Percentiles rank a stretch among this genome's conserved stretches.
phyloP scores from a whole-genome alignment of 148 eudicot genomes.

The Camellia lanceoleosa region DNA sequence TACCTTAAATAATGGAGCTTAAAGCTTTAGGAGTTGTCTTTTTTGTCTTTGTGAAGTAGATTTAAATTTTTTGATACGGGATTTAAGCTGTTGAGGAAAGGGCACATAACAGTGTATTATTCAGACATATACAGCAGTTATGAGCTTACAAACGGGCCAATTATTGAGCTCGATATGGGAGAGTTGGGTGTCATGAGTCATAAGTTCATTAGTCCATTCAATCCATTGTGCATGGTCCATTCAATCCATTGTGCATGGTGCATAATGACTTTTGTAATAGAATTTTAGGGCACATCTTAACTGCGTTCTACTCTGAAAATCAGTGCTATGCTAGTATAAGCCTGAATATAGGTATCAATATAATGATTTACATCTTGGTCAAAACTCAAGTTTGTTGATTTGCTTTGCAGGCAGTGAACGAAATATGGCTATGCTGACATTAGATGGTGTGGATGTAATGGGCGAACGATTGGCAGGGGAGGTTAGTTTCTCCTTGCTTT shows the following conservation, averaged over 20 bases:
- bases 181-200: background rate
- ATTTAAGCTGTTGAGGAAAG: background rate
- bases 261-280: constrained; percentile 8
- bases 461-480: constrained; percentile 85
- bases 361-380: background rate
- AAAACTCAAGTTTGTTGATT: constrained; percentile 15
- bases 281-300: background rate
- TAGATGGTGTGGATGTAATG: constrained; percentile 98
- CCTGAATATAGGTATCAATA: background rate
- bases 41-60: background rate
- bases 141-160: background rate
- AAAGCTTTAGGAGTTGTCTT: background rate
- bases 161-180: background rate
- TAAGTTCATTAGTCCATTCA: background rate
- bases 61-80: background rate
- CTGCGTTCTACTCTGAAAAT: background rate
- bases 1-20: background rate
- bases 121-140: constrained; percentile 11
- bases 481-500: constrained; percentile 41
- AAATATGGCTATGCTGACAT: constrained; percentile 57
- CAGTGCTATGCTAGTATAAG: background rate
- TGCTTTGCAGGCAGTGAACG: constrained; percentile 74
- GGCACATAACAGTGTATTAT: background rate
- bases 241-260: background rate
- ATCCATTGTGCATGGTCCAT: background rate